phyloP scores from a whole-genome alignment of 495 filamentous ascomycete species.

The Cladorrhinum samala region DNA sequence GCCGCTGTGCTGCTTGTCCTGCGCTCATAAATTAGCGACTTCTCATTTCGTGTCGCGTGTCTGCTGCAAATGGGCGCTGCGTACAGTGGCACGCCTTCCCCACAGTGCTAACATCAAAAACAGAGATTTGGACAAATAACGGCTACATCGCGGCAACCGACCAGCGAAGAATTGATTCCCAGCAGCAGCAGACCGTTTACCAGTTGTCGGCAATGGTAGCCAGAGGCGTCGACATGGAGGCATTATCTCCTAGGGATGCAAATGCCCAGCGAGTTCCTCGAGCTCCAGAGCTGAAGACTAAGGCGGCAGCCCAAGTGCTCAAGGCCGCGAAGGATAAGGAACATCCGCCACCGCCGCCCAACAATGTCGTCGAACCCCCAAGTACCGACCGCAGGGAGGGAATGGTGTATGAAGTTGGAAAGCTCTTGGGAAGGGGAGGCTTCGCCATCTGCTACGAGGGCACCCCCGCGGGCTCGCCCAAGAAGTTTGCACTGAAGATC shows the following conservation, averaged over 20 bases:
- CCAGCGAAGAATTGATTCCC: too few relatives aligned
- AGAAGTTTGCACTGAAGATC: conserved; percentile 80
- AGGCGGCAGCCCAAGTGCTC: conserved; percentile 45
- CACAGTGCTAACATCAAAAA: background rate
- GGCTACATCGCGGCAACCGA: too few relatives aligned
- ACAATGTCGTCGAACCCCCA: conserved; percentile 67
- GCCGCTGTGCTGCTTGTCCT: background rate
- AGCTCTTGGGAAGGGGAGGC: conserved; percentile 82
- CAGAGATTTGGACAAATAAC: too few relatives aligned
- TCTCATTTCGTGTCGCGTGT: background rate
- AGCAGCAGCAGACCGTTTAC: too few relatives aligned
- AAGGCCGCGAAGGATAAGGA: conserved; percentile 57
- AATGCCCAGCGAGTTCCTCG: conserved; percentile 49
- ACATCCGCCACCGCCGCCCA: conserved; percentile 70
- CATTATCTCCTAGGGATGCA: conserved; percentile 64
- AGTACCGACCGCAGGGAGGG: conserved; percentile 56
- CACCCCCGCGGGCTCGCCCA: conserved; percentile 55
- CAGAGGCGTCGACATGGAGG: conserved; percentile 54
- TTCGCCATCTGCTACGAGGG: conserved; percentile 90
- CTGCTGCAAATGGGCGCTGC: background rate
- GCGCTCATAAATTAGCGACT: background rate
- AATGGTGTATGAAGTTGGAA: conserved; percentile 76
- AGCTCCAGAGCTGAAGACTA: conserved; percentile 49
- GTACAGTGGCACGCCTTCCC: background rate
- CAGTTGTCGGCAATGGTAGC: conserved; percentile 23